Percentiles rank a stretch among this genome's conserved stretches.
Conservation (phyloP, 1,139 yeast species). For the Yamadazyma oceani region DNA sequence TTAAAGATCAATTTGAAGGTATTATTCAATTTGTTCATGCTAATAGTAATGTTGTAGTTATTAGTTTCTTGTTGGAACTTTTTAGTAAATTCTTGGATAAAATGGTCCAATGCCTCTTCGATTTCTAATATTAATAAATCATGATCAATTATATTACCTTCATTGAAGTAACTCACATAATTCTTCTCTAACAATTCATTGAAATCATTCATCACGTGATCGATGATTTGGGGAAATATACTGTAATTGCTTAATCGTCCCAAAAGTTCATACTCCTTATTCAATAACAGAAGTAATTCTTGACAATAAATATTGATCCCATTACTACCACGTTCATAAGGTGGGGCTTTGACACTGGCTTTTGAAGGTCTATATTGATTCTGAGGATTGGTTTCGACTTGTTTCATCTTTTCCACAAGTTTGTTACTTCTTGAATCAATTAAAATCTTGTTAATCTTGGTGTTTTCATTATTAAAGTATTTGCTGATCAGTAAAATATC, state of each 20-base stretch:
- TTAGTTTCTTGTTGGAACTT: slow-evolving; percentile 10
- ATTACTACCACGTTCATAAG: slow-evolving; percentile 63
- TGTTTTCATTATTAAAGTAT: slow-evolving; percentile 36
- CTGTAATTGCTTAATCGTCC: slow-evolving; percentile 16
- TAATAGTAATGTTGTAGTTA: slow-evolving; percentile 15
- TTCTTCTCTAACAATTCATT: slow-evolving; percentile 19
- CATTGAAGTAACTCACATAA: slow-evolving; percentile 16
- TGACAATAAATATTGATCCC: slow-evolving; percentile 58
- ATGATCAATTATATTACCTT: slow-evolving; percentile 20
- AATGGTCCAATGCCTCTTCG: slow-evolving; percentile 25
- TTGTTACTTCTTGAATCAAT: slow-evolving; percentile 47
- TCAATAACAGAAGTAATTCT: slow-evolving; percentile 49
- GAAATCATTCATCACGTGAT: slow-evolving; percentile 23
- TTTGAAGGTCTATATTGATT: slow-evolving; percentile 12
- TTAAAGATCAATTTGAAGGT: slow-evolving; percentile 43
- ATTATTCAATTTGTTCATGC: slow-evolving; percentile 19
- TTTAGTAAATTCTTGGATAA: slow-evolving; percentile 8
- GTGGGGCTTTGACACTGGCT: slow-evolving; percentile 36
- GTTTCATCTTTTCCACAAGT: slow-evolving; percentile 43
- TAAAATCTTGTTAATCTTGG: slow-evolving; percentile 42
- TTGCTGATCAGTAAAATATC: slow-evolving; percentile 36
- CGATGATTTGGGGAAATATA: slow-evolving; percentile 23
- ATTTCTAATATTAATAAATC: slow-evolving; percentile 46
- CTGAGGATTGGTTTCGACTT: slow-evolving; percentile 19
- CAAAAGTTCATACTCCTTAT: slow-evolving; percentile 47